Conservation (phyloP, 352 stramenopile genomes). For the Peronospora farinosa region DNA sequence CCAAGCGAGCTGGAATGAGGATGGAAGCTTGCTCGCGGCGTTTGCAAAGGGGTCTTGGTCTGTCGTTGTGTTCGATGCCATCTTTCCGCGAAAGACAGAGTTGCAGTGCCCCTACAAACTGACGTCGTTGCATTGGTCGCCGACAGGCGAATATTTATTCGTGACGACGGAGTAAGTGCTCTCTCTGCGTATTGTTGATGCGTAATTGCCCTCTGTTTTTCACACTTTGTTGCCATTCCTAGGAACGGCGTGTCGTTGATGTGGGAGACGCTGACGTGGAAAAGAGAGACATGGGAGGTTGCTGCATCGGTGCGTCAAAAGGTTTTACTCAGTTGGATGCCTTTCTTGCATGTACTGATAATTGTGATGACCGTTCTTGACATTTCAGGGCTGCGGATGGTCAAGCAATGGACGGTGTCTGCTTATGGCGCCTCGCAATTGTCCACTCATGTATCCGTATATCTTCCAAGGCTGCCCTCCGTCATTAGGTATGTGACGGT, state of each 20-base stretch:
- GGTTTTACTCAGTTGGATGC: not conserved
- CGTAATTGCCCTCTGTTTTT: not conserved
- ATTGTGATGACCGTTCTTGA: slow-evolving; percentile 2
- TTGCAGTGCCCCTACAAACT: slow-evolving; percentile 53
- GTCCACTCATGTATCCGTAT: slow-evolving; percentile 59
- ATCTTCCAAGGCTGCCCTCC: slow-evolving; percentile 52
- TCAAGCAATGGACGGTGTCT: slow-evolving; percentile 62
- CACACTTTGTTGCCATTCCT: not conserved
- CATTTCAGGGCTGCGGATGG: slow-evolving; percentile 53
- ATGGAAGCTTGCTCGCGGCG: slow-evolving; percentile 60
- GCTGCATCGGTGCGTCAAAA: slow-evolving; percentile 38
- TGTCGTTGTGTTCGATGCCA: slow-evolving; percentile 55
- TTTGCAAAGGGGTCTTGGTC: slow-evolving; percentile 40
- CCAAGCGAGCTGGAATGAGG: slow-evolving; percentile 62
- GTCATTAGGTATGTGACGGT: slow-evolving; percentile 38
- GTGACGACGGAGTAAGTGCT: slow-evolving; percentile 50
- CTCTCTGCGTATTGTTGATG: not conserved
- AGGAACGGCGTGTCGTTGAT: slow-evolving; percentile 59
- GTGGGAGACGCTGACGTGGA: slow-evolving; percentile 78
- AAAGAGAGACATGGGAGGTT: slow-evolving; percentile 73
- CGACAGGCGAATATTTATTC: slow-evolving; percentile 82
- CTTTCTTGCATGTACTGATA: not conserved
- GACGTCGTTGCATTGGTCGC: slow-evolving; percentile 58
- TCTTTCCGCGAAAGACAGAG: slow-evolving; percentile 51
- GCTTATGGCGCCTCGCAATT: slow-evolving; percentile 58